phyloP scores from a whole-genome alignment of 1,284 basidiomycete species.

The Moniliella sp. region DNA sequence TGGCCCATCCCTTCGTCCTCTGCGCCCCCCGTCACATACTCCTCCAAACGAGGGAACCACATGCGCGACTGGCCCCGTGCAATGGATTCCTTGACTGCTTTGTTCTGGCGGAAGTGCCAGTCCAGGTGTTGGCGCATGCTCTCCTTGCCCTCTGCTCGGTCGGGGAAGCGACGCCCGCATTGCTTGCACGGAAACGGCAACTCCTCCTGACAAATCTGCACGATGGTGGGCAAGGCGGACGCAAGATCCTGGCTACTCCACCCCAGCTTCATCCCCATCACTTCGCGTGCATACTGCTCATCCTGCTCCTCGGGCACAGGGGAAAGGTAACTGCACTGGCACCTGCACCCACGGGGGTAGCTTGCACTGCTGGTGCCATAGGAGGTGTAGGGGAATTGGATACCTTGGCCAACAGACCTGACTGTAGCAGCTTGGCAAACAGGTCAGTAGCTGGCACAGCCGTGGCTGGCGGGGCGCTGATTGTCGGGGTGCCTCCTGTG shows the following conservation, averaged over 20 bases:
- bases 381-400: conserved; percentile 7
- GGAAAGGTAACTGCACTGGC: conserved; percentile 37
- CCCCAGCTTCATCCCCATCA: conserved; percentile 50
- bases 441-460: conserved; percentile 4
- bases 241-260: conserved; percentile 48
- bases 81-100: conserved; percentile 58
- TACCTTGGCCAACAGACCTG: conserved; percentile 18
- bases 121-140: conserved; percentile 73
- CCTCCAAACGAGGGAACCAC: conserved; percentile 70
- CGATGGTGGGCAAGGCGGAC: conserved; percentile 27
- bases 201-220: conserved; percentile 34
- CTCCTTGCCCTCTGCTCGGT: conserved; percentile 50
- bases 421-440: conserved; percentile 20
- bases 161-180: conserved; percentile 68
- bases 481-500: too few species aligned
- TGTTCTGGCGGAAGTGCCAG: conserved; percentile 87
- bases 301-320: conserved; percentile 36
- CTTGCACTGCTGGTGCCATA: too few species aligned
- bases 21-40: conserved; percentile 34
- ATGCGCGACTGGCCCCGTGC: conserved; percentile 71
- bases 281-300: conserved; percentile 38
- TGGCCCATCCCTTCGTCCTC: conserved; percentile 7
- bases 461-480: too few species aligned
- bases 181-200: conserved; percentile 72
- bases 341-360: conserved; percentile 40